Evolutionary conservation across 1,139 yeast genomes (phyloP).

Genomic region (Debaryomyces nepalensis): DNA sequence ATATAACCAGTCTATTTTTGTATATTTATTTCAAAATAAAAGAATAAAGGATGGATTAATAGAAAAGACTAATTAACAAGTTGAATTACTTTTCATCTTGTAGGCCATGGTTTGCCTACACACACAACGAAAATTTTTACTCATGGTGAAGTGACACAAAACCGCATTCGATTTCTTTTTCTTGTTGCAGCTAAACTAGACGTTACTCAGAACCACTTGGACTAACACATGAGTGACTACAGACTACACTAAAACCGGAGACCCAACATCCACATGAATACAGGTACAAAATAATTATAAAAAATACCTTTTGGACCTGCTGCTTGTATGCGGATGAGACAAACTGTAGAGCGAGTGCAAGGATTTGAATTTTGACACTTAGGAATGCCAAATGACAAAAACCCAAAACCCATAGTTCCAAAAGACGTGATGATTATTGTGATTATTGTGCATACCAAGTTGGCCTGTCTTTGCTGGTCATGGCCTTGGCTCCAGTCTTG

Average conservation of each 20-base stretch:
- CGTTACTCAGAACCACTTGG: too few relatives aligned
- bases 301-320: not conserved
- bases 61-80: conserved; percentile 1
- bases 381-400: too few relatives aligned
- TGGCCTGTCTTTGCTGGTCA: too few relatives aligned
- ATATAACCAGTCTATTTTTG: conserved; percentile 16
- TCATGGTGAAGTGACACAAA: conserved; percentile 11
- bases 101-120: not conserved
- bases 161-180: not conserved
- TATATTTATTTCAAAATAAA: conserved; percentile 12
- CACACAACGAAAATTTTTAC: conserved; percentile 9
- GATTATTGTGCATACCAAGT: not conserved
- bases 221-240: too few relatives aligned
- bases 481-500: too few relatives aligned
- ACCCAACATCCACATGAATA: too few relatives aligned
- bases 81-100: conserved; percentile 1
- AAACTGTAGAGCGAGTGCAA: too few relatives aligned
- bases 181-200: not conserved
- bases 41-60: conserved; percentile 13
- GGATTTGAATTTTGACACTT: too few relatives aligned
- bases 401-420: too few relatives aligned
- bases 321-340: not conserved
- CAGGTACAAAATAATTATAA: too few relatives aligned
- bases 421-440: not conserved
- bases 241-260: too few relatives aligned